Base-by-base conservation (phyloP, 495 filamentous ascomycete genomes). In the Trichocladium uniseriatum region DNA sequence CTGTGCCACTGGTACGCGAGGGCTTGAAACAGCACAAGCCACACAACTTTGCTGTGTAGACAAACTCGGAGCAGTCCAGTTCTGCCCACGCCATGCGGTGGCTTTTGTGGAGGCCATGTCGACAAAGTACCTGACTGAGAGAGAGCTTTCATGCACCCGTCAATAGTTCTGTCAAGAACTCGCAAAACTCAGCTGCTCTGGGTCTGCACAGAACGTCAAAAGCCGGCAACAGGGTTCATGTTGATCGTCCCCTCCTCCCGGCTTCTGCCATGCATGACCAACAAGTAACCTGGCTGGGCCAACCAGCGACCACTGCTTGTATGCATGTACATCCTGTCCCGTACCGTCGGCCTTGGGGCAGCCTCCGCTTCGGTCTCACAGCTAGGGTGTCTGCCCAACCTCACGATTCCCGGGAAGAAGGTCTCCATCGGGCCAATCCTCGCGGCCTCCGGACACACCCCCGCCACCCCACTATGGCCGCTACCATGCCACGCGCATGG, bases 361-460 rank as follows among this genome's bases (percentile, higher is more conserved):
- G 29, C 29, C 36, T 49, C 37, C 46, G 24, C 46, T 22, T 28
- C 41, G 37, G 48, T 51, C 41, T 51, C 48, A 51, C 28, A 29
- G 37, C 42, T 27, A 10, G 43, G 48, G 20, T 22, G 24, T 41
- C 19, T 50, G 31, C 46, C 55, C 55, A 54, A 51, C 55, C 55
- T 56, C 54, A 45, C 44, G 36, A 42, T 48, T 32, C 50, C 41
- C 35, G 5, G 15, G 19, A 16, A 32, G 37, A 45, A 10, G 18
- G 16, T 22, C 29, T n/a, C 9, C 29, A 29, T 36, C 43, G 15
- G 45, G 15, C 46, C 44, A 45, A 43, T 49, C 41, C 41, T 43
- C 19, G 36, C 24, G 37, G 19, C 37, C 44, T 38, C 20, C 20
- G 46, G 31, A 46, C 51, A 29, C 37, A 11, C 18, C 37, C 16